Evolutionary conservation across 768 basidiomycete genomes (phyloP).

Genomic region (Collybia nuda): DNA sequence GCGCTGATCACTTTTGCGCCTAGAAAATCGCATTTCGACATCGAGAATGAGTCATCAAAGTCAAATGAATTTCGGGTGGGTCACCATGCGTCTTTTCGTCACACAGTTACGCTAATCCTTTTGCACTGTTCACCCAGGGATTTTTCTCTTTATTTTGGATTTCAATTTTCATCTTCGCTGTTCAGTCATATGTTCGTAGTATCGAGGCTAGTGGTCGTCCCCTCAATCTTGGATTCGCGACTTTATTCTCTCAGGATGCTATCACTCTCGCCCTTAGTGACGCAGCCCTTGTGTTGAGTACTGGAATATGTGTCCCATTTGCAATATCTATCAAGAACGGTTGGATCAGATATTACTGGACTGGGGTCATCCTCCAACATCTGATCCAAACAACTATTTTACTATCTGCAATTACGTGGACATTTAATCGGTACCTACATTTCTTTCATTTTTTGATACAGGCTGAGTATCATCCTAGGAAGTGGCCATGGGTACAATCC

Average conservation of each 20-base stretch:
- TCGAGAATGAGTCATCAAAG: slow-evolving; percentile 67
- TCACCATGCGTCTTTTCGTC: not conserved
- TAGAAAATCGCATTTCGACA: slow-evolving; percentile 84
- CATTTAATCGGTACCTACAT: slow-evolving; percentile 68
- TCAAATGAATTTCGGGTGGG: slow-evolving; percentile 84
- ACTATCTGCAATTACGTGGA: slow-evolving; percentile 81
- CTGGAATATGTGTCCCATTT: slow-evolving; percentile 80
- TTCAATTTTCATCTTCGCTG: slow-evolving; percentile 77
- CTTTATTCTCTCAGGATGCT: slow-evolving; percentile 86
- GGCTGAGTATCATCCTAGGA: slow-evolving; percentile 37
- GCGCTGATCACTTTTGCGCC: slow-evolving; percentile 87
- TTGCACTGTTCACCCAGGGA: slow-evolving; percentile 47
- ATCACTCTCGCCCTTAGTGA: slow-evolving; percentile 83
- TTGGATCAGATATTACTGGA: slow-evolving; percentile 81
- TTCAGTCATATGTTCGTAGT: slow-evolving; percentile 75
- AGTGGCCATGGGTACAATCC: slow-evolving; percentile 98
- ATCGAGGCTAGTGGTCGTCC: slow-evolving; percentile 79
- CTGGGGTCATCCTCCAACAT: slow-evolving; percentile 80
- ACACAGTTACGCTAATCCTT: not conserved
- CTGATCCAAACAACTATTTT: slow-evolving; percentile 72
- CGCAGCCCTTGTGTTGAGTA: slow-evolving; percentile 73
- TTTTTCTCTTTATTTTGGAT: slow-evolving; percentile 97
- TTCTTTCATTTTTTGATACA: not conserved
- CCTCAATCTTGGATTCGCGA: slow-evolving; percentile 77
- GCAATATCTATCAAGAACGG: slow-evolving; percentile 73